A percentile compares a stretch with the other conserved stretches of the same genome.
Evolutionary conservation across 2,329 filamentous ascomycete genomes (phyloP).

Genomic region (Cytospora mali): DNA sequence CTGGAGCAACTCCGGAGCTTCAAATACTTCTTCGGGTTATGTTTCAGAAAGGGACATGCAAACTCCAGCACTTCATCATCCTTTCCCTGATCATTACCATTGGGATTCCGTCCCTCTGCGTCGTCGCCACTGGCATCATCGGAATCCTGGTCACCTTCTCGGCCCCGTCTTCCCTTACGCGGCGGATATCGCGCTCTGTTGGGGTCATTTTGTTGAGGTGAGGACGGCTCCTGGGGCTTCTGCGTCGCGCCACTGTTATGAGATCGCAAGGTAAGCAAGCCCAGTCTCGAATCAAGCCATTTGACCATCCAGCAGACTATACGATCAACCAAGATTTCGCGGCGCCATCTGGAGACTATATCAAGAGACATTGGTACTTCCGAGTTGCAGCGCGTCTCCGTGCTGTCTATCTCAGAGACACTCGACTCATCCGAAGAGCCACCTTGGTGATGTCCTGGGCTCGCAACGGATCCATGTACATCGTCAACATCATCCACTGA

Average conservation of each 20-base stretch:
- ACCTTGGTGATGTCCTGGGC: not conserved
- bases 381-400: not conserved
- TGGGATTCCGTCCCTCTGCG: not conserved
- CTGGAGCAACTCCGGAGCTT: not conserved
- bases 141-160: not conserved
- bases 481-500: too few relatives aligned
- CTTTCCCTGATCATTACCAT: not conserved
- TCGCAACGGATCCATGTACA: too few relatives aligned
- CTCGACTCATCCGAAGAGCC: not conserved
- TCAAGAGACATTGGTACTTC: not conserved
- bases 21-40: not conserved
- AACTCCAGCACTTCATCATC: not conserved
- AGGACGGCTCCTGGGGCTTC: too few relatives aligned
- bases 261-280: not conserved
- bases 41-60: conserved; percentile 4
- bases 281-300: not conserved
- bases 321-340: not conserved
- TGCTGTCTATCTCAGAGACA: not conserved
- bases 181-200: too few relatives aligned
- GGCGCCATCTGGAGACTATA: not conserved
- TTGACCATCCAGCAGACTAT: not conserved
- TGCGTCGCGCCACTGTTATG: not conserved
- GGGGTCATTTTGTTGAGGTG: too few relatives aligned
- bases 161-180: not conserved
- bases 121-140: not conserved